A percentile compares a stretch with the other conserved stretches of the same genome.
Evolutionary conservation across 129 eudicot genomes (phyloP).

Genomic region (Centella asiatica): DNA sequence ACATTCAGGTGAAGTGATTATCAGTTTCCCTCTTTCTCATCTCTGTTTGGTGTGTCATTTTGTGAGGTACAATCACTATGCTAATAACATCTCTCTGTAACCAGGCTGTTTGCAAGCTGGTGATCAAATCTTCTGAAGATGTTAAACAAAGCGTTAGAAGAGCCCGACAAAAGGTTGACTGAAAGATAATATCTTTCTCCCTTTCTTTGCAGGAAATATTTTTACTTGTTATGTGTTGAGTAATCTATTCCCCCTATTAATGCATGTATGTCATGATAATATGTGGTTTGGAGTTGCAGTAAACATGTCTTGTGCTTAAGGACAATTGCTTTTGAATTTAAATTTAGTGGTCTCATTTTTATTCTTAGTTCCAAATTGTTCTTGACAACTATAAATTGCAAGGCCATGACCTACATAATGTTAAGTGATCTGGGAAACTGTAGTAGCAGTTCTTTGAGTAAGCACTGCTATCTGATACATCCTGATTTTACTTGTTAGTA

Average conservation of each 20-base stretch:
- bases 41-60: neutral
- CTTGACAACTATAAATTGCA: too few species aligned
- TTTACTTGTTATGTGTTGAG: neutral
- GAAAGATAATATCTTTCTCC: neutral
- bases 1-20: constrained; percentile 53
- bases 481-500: too few species aligned
- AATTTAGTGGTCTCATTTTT: too few species aligned
- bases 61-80: constrained; percentile 6
- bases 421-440: too few species aligned
- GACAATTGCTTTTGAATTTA: too few species aligned
- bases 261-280: neutral
- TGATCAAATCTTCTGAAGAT: constrained; percentile 85
- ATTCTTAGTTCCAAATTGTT: too few species aligned
- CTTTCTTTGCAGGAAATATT: neutral
- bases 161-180: constrained; percentile 85
- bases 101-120: constrained; percentile 89
- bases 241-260: neutral
- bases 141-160: constrained; percentile 87
- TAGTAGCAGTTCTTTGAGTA: too few species aligned
- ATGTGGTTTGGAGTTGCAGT: too few species aligned
- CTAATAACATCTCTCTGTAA: constrained; percentile 4
- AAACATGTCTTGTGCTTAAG: too few species aligned
- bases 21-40: neutral
- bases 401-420: too few species aligned
- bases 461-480: too few species aligned